Base-by-base conservation (phyloP, 352 stramenopile genomes). In the Saprolegnia parasitica region DNA sequence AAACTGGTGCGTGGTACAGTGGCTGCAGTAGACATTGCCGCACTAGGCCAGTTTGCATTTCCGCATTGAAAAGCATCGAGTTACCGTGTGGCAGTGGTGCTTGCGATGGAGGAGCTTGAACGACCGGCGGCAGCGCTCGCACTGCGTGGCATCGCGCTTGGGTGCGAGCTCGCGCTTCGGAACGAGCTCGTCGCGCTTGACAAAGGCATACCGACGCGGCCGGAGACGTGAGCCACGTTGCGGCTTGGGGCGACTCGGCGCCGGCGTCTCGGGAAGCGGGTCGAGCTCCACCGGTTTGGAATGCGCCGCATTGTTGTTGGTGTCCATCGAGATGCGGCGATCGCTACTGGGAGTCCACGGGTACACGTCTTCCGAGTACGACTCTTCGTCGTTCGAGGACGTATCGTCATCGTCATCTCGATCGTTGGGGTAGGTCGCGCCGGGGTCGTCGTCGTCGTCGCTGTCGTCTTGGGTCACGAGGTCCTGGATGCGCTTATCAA, bases 81-180 rank as follows among this genome's bases (percentile, higher is more conserved):
- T 4, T 71, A 93, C 86, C 80, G 91, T 93, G 73, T 85, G 85
- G 76, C 87, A 95, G 72, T 95, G 87, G 65, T 95, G 86, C 78
- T 93, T 93, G 88, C 87, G 84, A 56, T 85, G 82, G 67, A 95
- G 91, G 68, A 83, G 83, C 74, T 81, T 92, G 61, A 95, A 95
- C 77, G 93, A 93, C 45, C 87, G 74, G 74, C 81, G 91, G 77
- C 87, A 95, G 58, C 93, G 83, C 68, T 95, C 84, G 76, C 87
- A 95, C 52, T 16, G 11, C 35, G 52, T 26, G 3, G 16, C 24
- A 20, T 9, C 13, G 16, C 20, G 11, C 35, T 60, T 60, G 52
- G 52, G 52, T 16, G 10, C 9, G 11, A 16, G 20, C 13, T 60
- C 52, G 52, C 24, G 13, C 13, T 24, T 16, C 9, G 13, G 13